Base-by-base conservation (phyloP, 176 grass and related monocot species). In the Cocos nucifera region DNA sequence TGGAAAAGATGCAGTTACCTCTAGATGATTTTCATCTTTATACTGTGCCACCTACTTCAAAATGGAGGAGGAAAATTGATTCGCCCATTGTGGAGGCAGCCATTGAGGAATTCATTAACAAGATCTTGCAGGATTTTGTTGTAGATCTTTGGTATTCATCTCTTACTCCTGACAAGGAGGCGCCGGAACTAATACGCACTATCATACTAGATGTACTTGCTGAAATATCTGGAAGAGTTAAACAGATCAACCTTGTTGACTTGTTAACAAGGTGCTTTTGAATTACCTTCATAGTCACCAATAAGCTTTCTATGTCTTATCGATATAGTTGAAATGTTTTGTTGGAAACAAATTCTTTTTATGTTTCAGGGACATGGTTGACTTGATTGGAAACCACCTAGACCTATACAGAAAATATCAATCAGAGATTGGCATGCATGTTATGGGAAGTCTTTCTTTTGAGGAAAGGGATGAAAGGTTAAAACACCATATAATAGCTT, bases 401-500 rank as follows among this genome's bases (percentile, higher is more conserved):
- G 87, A 97, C 72, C 69, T 88, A 39, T 97, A 85, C 65, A 85
- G 93, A 62, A 91, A 82, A 77, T 92, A 91, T 53, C 87, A 97
- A 67, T 70, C 79, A 59, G 73, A 76, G 62, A 97, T 97, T 73
- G 87, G 93, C 53, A 75, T 73, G 50, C 74, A 91, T 63, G 76
- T 91, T 64, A 97, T 97, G 84, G 80, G 63, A 65, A 88, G 81
- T 61, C 79, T 97, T 59, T 92, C 93, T 71, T 97, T 76, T 2
- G 93, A 97, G 71, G 93, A 97, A 91, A 91, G 84, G 80, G 93
- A 97, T 67, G 93, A 97, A 57, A 85, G 56, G 50, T 65, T 97
- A 70, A 97, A 92, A 58, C 83, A 73, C 2, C 81, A 97, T 77
- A 67, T 97, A 69, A 91, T 88, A 55, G 81, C 83, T 57, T 85